These are phyloP conservation scores for Zasmidium cellare DNA, from an alignment of 2,329 filamentous ascomycete species.

Conservation along the genomic window DNA sequence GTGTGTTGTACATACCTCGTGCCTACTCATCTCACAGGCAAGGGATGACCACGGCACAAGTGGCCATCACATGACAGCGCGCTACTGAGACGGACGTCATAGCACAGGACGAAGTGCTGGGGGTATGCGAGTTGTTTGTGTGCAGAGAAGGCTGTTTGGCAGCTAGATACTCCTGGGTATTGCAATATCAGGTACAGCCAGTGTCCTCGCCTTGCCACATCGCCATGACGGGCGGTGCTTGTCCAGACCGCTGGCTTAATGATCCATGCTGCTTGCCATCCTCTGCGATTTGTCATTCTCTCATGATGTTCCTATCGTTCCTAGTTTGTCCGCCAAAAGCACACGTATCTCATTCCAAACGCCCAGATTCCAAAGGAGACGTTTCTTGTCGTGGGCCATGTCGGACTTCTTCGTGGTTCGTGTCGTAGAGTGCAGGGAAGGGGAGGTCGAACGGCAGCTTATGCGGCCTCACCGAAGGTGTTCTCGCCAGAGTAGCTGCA, in stretches of 20 bases:
- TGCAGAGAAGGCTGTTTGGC: not conserved
- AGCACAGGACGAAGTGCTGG: not conserved
- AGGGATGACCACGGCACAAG: not conserved
- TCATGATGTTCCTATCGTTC: not conserved
- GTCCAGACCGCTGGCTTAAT: not conserved
- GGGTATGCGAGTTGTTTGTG: not conserved
- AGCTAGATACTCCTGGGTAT: not conserved
- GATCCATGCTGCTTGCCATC: not conserved
- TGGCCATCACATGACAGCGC: not conserved
- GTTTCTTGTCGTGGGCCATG: slow-evolving; percentile 17
- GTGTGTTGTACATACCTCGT: not conserved
- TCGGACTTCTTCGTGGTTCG: slow-evolving; percentile 12
- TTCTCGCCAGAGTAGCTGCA: slow-evolving; percentile 95
- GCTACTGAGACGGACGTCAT: not conserved
- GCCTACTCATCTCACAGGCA: not conserved
- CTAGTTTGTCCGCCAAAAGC: not conserved
- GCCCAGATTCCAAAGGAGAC: slow-evolving; percentile 21
- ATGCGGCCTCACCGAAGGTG: slow-evolving; percentile 73
- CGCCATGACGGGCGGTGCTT: not conserved
- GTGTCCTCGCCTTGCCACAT: not conserved
- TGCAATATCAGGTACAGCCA: not conserved
- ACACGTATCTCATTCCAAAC: slow-evolving; percentile 3
- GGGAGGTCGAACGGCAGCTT: slow-evolving; percentile 19
- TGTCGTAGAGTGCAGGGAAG: slow-evolving; percentile 13
- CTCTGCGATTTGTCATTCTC: not conserved